These are phyloP conservation scores for Aotearoamyces nothofagi DNA, from an alignment of 2,329 filamentous ascomycete genomes.

Conservation along the genomic window DNA sequence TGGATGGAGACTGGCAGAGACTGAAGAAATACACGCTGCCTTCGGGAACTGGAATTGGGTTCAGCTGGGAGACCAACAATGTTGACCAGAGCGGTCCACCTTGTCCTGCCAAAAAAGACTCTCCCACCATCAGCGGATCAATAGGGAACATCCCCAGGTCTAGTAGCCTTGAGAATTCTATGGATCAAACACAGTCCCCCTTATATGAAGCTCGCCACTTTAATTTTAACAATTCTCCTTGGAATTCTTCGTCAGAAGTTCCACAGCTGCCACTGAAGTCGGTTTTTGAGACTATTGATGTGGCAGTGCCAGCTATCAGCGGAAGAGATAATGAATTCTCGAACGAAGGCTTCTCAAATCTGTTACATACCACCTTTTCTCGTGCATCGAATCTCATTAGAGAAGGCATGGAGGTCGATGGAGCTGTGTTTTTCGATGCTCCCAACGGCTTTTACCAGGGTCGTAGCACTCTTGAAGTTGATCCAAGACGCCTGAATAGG, in stretches of 20 bases:
- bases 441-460: conserved; percentile 15
- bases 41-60: conserved; percentile 9
- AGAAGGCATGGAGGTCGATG: conserved; percentile 17
- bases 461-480: conserved; percentile 10
- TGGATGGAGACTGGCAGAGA: conserved; percentile 13
- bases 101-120: too few relatives aligned
- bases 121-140: too few relatives aligned
- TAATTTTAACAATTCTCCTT: too few relatives aligned
- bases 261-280: conserved; percentile 7
- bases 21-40: conserved; percentile 11
- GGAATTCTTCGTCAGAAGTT: conserved; percentile 9
- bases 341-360: conserved; percentile 9
- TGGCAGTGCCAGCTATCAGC: conserved; percentile 1
- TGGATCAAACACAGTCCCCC: too few relatives aligned
- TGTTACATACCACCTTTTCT: conserved; percentile 13
- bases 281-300: conserved; percentile 6
- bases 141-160: too few relatives aligned
- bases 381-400: conserved; percentile 17
- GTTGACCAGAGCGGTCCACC: conserved; percentile 5
- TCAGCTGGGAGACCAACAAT: conserved; percentile 11
- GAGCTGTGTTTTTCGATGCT: conserved; percentile 17
- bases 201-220: too few relatives aligned
- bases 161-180: too few relatives aligned
- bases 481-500: conserved; percentile 5
- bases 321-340: conserved; percentile 4